Evolutionary conservation across 345 rosid genomes (phyloP).

Genomic region (Turnera subulata): DNA sequence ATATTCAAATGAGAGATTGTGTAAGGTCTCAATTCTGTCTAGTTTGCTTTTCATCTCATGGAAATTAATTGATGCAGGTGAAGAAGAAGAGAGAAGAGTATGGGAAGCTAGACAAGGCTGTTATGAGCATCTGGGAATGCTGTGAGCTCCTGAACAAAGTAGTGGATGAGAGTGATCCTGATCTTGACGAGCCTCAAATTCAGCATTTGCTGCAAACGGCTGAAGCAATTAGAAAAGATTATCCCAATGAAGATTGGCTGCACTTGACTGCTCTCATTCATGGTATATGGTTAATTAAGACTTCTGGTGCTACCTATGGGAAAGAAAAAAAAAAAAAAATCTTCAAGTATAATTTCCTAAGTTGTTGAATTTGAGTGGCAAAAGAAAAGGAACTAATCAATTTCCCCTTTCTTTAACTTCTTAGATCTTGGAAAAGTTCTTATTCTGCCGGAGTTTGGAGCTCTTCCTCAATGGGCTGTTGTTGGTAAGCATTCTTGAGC

Average conservation of each 20-base stretch:
- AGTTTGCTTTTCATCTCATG: neutral
- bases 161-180: conserved; percentile 63
- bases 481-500: conserved; percentile 43
- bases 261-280: conserved; percentile 64
- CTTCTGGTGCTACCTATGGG: too few relatives aligned
- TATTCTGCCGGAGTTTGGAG: conserved; percentile 62
- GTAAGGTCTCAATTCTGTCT: neutral
- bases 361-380: too few relatives aligned
- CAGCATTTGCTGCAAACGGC: conserved; percentile 66
- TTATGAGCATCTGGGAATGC: conserved; percentile 70
- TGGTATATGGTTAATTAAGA: too few relatives aligned
- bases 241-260: conserved; percentile 59
- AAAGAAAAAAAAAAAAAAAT: too few relatives aligned
- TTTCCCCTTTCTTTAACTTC: too few relatives aligned
- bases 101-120: conserved; percentile 39
- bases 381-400: too few relatives aligned
- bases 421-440: conserved; percentile 78
- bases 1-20: too few relatives aligned
- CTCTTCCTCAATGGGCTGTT: conserved; percentile 86
- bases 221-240: conserved; percentile 61
- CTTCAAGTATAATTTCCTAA: too few relatives aligned
- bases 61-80: conserved; percentile 26
- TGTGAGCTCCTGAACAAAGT: conserved; percentile 56
- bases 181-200: conserved; percentile 64
- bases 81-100: conserved; percentile 47